These are phyloP conservation scores for Mortierella sp. DNA, from an alignment of 371 early-diverging fungal genomes.

Conservation along the genomic window DNA sequence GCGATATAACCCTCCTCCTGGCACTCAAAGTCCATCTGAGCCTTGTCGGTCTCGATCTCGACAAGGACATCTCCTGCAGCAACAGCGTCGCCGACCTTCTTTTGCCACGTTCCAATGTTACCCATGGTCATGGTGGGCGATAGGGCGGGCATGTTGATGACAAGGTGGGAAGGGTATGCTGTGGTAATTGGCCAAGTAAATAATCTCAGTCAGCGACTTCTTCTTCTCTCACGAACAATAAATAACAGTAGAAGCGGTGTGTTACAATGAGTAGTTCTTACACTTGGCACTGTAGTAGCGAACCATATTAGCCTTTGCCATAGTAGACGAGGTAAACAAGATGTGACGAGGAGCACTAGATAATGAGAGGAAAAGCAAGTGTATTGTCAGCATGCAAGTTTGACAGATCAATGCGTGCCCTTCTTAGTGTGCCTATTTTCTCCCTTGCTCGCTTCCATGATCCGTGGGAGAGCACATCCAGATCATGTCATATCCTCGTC, in stretches of 20 bases:
- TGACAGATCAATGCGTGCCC: too few species aligned
- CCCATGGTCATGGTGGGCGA: constrained; percentile 99
- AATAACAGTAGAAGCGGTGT: neutral
- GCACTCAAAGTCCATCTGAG: constrained; percentile 99
- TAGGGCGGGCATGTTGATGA: constrained; percentile 98
- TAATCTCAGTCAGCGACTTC: neutral
- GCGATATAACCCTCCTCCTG: constrained; percentile 98
- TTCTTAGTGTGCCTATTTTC: too few species aligned
- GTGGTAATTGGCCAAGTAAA: neutral
- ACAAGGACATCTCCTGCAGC: constrained; percentile 96
- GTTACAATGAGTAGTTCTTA: constrained; percentile 23
- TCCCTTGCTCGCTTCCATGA: too few species aligned
- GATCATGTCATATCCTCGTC: too few species aligned
- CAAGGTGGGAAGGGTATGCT: constrained; percentile 90
- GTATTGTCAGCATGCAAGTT: too few species aligned
- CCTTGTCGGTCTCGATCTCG: constrained; percentile 99
- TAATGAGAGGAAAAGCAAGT: neutral
- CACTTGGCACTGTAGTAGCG: constrained; percentile 72
- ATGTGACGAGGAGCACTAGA: constrained; percentile 42
- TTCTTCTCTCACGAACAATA: neutral
- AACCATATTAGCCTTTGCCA: constrained; percentile 42
- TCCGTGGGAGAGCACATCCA: too few species aligned
- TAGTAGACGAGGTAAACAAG: constrained; percentile 30
- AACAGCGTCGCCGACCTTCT: constrained; percentile 94
- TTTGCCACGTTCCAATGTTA: constrained; percentile 96